Base-by-base conservation (phyloP, 2,329 filamentous ascomycete genomes). In the Neurospora crassa region DNA sequence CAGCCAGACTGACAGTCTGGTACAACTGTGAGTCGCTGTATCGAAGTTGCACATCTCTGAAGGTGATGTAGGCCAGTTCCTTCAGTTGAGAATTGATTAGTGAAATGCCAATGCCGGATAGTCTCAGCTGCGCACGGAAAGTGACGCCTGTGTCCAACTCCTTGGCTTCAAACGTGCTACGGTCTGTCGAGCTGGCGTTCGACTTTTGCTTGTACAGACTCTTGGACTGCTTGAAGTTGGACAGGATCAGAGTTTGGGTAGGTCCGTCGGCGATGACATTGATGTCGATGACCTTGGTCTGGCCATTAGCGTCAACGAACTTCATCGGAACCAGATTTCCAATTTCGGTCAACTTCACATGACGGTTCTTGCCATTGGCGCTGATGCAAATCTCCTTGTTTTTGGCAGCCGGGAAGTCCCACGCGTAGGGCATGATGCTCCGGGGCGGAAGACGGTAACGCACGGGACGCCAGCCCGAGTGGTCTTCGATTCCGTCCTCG, bases 361-460 rank as follows among this genome's bases (percentile, higher is more conserved):
- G 93, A 40, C 96, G 87, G 79, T 97, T 94, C 78, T 91, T 93
- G 73, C 90, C 90, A 77, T 91, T 89, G 8, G 91, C 91, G 70
- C 85, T 90, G 78, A 99, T 89, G 68, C 98, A 89, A 47, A 99
- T 88, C 79, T 97, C 96, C 77, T 96, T 97, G 82, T 93, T 91
- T 82, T 97, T 97, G n/a, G 94, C 94, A 1, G 96, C 95, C 1
- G 96, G 96, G 81, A 97, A 99, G 79, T 99, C 96, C 96, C 96
- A 99, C 1, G 96, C 95, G 78, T 99, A 99, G 0, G 96, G 96
- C 96, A 99, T 99, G 80, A 99, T 97, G 80, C 95, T 98, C 72
- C 96, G 88, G 14, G 95, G 90, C 2, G 96, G 96, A 40, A 99
- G 85, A 41, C 95, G 91, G 81, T 99, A 99, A 70, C 93, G 88